Base-by-base conservation (phyloP, 805 yeast species). In the Saccharomycopsis sp. region DNA sequence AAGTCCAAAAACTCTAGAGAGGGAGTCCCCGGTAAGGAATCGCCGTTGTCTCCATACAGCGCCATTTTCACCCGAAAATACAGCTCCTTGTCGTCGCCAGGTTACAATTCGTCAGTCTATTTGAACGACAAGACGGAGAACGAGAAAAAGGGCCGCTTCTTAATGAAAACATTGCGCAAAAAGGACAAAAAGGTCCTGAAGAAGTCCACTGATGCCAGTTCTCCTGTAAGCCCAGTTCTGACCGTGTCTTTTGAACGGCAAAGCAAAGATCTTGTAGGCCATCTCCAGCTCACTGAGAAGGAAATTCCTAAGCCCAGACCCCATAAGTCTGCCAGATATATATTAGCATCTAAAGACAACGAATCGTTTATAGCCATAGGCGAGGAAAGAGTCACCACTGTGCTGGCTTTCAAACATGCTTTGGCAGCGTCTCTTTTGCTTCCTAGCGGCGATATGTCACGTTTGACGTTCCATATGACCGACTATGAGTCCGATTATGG, bases 271-370 rank as follows among this genome's bases (percentile, higher is more conserved):
- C 41, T 53, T 15, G 61, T 60, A 15, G 56, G 54, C 15, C 61
- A 52, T 15, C 67, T 56, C 46, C 62, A 56, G 34, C 41, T 61
- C n/a, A 58, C 60, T n/a, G 61, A 61, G 20, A 56, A 54, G 18
- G 60, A 61, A 34, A 20, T 61, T 34, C 61, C 62, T 20, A 57
- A 60, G 50, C 62, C 63, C 2, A 40, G 37, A n/a, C 48, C 56
- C 4, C 34, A 50, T 16, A 56, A 52, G 24, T 51, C 62, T 2
- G 73, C 72, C 47, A 65, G 65, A 12, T 75, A 70, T 61, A 71
- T 89, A 2, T 70, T 91, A 54, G 80, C 81, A 0, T 85, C 96
- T 0, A 69, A 71, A 16, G 92, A 91, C 67, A 84, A 85, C 62
- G 64, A 63, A 14, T 71, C 68, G 14, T 91, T 81, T 66, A 70